These are phyloP conservation scores for Cercophora newfieldiana DNA, from an alignment of 495 filamentous ascomycete genomes.

Conservation along the genomic window DNA sequence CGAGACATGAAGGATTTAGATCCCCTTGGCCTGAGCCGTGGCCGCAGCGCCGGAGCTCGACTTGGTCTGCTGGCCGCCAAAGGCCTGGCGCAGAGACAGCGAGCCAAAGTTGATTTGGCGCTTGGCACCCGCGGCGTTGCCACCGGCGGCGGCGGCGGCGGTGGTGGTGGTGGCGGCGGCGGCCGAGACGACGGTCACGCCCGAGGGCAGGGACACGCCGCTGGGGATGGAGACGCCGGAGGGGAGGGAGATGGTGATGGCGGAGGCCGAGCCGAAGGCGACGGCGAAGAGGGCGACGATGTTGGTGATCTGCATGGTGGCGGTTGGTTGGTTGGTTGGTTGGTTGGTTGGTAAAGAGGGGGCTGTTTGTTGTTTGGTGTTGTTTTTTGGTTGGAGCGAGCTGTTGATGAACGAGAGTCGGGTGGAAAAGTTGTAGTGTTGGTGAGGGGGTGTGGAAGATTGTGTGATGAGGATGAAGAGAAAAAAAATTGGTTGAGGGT, in stretches of 20 bases:
- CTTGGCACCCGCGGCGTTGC: conserved; percentile 17
- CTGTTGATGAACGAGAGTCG: background rate
- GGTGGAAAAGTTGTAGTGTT: background rate
- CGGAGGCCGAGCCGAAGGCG: conserved; percentile 16
- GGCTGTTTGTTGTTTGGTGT: conserved; percentile 1
- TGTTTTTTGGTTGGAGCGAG: background rate
- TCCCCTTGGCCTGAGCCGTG: background rate
- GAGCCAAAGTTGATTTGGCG: conserved; percentile 2
- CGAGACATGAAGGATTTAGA: background rate
- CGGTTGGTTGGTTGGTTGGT: conserved; percentile 13
- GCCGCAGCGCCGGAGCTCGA: background rate
- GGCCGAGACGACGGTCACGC: conserved; percentile 30
- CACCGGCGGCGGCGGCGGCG: conserved; percentile 12
- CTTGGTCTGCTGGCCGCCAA: conserved; percentile 16
- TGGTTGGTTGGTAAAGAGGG: background rate
- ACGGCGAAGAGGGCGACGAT: conserved; percentile 15
- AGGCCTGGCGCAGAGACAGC: conserved; percentile 13
- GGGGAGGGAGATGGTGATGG: conserved; percentile 32
- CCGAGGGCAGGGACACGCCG: conserved; percentile 29
- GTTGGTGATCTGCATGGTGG: conserved; percentile 25
- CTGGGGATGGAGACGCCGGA: conserved; percentile 30
- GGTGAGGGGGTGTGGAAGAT: conserved; percentile 3
- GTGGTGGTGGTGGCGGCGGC: conserved; percentile 18
- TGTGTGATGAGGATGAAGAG: conserved; percentile 2
- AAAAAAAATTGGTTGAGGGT: background rate